phyloP scores from a whole-genome alignment of 495 filamentous ascomycete genomes.

The Daldinia loculata region DNA sequence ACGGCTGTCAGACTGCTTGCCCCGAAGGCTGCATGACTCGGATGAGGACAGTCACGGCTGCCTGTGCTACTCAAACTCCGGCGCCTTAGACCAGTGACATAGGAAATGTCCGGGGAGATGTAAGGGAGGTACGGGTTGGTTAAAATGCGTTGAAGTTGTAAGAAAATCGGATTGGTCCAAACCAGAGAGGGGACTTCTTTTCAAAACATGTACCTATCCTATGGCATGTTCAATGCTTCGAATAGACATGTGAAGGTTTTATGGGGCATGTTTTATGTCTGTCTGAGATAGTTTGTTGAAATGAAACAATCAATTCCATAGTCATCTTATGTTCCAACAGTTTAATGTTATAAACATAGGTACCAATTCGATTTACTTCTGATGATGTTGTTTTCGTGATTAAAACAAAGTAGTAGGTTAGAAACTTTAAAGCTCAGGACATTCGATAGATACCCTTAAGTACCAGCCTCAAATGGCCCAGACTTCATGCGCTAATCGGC shows the following conservation, averaged over 20 bases:
- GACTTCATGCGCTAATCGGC: slow-evolving; percentile 25
- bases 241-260: no score
- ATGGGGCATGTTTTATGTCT: neutral
- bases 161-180: neutral
- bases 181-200: neutral
- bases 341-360: neutral
- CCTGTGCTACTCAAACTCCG: slow-evolving; percentile 30
- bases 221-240: no score
- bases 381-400: neutral
- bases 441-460: neutral
- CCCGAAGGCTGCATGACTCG: slow-evolving; percentile 49
- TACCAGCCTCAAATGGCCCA: neutral
- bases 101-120: neutral
- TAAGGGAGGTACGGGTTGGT: neutral
- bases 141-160: neutral
- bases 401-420: neutral
- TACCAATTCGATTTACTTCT: neutral
- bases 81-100: neutral
- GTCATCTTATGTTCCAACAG: neutral
- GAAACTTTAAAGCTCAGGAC: neutral
- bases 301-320: neutral
- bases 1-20: slow-evolving; percentile 52
- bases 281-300: neutral
- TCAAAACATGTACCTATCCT: neutral
- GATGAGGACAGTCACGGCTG: slow-evolving; percentile 43